Conservation (phyloP, 495 filamentous ascomycete genomes). For the Hypomontagnella monticulosa region DNA sequence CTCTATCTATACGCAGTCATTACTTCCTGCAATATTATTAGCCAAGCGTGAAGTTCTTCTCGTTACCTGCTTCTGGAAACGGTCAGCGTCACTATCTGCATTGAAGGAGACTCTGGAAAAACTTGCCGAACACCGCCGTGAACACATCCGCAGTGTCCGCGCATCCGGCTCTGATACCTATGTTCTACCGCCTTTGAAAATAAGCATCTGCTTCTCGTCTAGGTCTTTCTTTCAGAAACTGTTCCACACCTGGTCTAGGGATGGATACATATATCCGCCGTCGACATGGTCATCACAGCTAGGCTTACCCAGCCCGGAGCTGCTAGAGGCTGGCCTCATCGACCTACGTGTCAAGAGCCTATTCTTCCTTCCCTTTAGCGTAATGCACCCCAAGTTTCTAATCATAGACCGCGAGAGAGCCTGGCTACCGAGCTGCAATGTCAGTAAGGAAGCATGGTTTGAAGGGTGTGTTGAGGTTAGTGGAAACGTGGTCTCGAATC, state of each 20-base stretch:
- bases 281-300: slow-evolving; percentile 64
- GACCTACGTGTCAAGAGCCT: slow-evolving; percentile 73
- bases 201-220: slow-evolving; percentile 74
- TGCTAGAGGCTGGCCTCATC: slow-evolving; percentile 62
- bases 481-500: slow-evolving; percentile 62
- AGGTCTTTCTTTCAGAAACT: slow-evolving; percentile 73
- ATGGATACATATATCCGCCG: slow-evolving; percentile 67
- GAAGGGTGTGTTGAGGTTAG: slow-evolving; percentile 71
- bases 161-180: slow-evolving; percentile 19
- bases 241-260: slow-evolving; percentile 65
- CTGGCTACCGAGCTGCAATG: slow-evolving; percentile 74
- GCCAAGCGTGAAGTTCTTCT: slow-evolving; percentile 72
- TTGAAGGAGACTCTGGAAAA: slow-evolving; percentile 59
- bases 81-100: slow-evolving; percentile 61
- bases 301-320: slow-evolving; percentile 63
- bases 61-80: slow-evolving; percentile 81
- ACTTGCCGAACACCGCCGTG: slow-evolving; percentile 56
- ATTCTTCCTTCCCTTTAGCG: slow-evolving; percentile 76
- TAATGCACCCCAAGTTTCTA: slow-evolving; percentile 81
- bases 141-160: slow-evolving; percentile 37
- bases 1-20: slow-evolving; percentile 58
- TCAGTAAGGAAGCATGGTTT: slow-evolving; percentile 81
- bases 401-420: slow-evolving; percentile 70
- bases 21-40: slow-evolving; percentile 64
- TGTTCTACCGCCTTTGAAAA: slow-evolving; percentile 46